Evolutionary conservation across 805 yeast genomes (phyloP).

Genomic region (Sugiyamaella americana): DNA sequence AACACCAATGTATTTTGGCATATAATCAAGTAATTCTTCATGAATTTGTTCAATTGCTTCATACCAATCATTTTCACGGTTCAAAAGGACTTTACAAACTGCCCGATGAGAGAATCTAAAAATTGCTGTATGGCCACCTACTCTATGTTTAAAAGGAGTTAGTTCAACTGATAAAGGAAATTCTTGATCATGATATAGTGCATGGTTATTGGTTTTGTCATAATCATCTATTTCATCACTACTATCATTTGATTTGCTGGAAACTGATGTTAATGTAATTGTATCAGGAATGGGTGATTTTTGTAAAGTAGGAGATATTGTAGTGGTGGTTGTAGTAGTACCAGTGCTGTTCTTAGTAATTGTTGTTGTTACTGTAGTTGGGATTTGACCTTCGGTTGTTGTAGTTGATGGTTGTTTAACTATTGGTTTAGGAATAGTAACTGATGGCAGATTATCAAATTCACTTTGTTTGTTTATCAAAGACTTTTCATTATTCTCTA

Average conservation of each 20-base stretch:
- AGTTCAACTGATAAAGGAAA: conserved; percentile 70
- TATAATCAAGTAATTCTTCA: conserved; percentile 67
- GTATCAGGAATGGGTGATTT: not conserved
- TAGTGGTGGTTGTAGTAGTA: not conserved
- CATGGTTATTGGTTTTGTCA: conserved; percentile 5
- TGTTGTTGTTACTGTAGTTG: not conserved
- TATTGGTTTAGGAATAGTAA: not conserved
- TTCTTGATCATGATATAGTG: conserved; percentile 6
- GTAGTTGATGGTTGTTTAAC: not conserved
- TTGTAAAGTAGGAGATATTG: not conserved
- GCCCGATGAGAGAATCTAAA: conserved; percentile 87
- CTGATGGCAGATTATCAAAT: not conserved
- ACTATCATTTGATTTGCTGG: not conserved
- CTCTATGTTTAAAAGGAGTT: conserved; percentile 86
- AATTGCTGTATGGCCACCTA: conserved; percentile 97
- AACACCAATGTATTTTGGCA: conserved; percentile 95
- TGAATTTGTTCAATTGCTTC: conserved; percentile 79
- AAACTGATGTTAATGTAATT: not conserved
- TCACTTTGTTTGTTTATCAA: not conserved
- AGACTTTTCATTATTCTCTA: conserved; percentile 1
- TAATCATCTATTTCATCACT: conserved; percentile 1
- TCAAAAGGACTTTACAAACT: conserved; percentile 87
- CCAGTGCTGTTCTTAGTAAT: not conserved
- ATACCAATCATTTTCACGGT: conserved; percentile 86
- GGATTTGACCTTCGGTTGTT: not conserved